Conservation (phyloP, 345 rosid genomes). For the Linum lewisii region DNA sequence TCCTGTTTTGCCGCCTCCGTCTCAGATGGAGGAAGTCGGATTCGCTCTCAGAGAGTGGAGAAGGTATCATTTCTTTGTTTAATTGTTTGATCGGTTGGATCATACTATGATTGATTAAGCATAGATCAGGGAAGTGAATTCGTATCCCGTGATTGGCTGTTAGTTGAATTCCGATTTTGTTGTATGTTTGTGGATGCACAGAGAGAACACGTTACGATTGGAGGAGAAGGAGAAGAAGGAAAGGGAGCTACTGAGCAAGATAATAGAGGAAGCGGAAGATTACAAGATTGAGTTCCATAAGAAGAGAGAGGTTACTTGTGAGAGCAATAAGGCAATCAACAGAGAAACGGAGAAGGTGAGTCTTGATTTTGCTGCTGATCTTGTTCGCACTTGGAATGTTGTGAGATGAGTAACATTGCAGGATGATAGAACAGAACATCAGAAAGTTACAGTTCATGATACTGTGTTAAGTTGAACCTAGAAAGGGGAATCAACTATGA, state of each 20-base stretch:
- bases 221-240: constrained; percentile 83
- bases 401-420: neutral
- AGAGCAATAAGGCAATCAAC: constrained; percentile 48
- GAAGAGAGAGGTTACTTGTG: constrained; percentile 46
- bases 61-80: constrained; percentile 31
- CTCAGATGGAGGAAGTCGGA: constrained; percentile 58
- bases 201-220: constrained; percentile 51
- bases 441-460: too few species aligned
- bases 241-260: constrained; percentile 45
- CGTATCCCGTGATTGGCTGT: neutral
- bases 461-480: too few species aligned
- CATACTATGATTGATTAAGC: neutral
- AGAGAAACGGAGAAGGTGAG: constrained; percentile 73
- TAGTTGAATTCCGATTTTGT: neutral
- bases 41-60: constrained; percentile 70
- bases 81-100: neutral
- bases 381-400: neutral
- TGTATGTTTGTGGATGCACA: constrained; percentile 15
- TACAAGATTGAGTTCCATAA: constrained; percentile 51
- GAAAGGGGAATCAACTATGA: too few species aligned
- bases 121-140: too few species aligned
- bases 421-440: neutral
- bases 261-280: constrained; percentile 54
- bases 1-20: constrained; percentile 45
- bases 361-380: neutral